Conservation (phyloP, 2,329 filamentous ascomycete genomes). For the Neoarthrinium moseri region DNA sequence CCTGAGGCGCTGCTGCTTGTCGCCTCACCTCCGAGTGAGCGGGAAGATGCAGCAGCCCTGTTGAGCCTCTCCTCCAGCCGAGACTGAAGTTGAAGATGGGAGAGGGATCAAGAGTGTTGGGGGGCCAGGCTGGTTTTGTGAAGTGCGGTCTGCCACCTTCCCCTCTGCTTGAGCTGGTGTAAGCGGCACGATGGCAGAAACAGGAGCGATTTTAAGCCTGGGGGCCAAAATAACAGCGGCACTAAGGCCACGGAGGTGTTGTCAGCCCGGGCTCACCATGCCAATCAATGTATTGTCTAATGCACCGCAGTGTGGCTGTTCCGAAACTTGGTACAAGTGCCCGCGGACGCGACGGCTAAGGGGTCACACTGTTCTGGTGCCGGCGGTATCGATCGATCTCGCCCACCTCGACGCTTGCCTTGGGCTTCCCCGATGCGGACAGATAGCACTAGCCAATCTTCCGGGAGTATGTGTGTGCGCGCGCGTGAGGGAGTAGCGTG, state of each 20-base stretch:
- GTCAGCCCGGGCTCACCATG: conserved; percentile 3
- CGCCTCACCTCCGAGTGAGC: neutral
- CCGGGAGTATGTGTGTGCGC: conserved; percentile 5
- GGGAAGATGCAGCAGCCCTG: conserved; percentile 7
- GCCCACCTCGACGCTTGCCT: neutral
- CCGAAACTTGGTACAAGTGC: neutral
- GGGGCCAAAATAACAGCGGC: conserved; percentile 5
- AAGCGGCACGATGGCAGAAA: neutral
- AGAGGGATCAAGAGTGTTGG: neutral
- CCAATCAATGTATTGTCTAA: neutral
- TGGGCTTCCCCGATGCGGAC: conserved; percentile 6
- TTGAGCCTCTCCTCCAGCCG: conserved; percentile 8
- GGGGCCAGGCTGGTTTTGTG: neutral
- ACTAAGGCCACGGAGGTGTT: conserved; percentile 2
- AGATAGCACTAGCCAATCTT: conserved; percentile 5
- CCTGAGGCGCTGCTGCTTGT: neutral
- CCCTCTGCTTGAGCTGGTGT: conserved; percentile 2
- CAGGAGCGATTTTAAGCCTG: conserved; percentile 19
- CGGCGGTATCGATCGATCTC: neutral
- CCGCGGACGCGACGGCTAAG: neutral
- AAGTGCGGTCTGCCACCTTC: neutral
- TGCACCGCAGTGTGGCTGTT: neutral
- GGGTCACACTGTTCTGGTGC: neutral
- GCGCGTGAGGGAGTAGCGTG: no score
- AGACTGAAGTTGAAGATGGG: conserved; percentile 2